Evolutionary conservation across 257 asterid genomes (phyloP), one percentile per base, ranked within the genome.

Genomic region (Lycium ferocissimum): DNA sequence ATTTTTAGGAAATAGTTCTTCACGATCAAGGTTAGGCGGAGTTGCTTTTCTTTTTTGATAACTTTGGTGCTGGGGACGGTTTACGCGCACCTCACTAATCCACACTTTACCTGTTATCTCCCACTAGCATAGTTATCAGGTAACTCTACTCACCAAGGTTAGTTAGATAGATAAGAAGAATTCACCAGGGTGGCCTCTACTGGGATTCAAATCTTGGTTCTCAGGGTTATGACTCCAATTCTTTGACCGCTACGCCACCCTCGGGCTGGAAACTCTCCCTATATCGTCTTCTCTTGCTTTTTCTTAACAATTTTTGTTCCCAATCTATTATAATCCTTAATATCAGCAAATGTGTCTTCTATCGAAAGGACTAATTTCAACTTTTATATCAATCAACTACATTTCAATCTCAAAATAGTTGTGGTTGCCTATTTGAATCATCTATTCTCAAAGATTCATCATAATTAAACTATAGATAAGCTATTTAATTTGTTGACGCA

Each of bases 261-360:
- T 26, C 33, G 33, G 33, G 33, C 33, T 26, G 33, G 33, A 26
- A 26, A 15, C 9, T 6, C 63, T 58, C 63, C 6, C 22, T 58
- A 14, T 69, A 38, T 38, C 13, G 38, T 69, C 14, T 15, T 37
- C 53, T 1, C 4, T 7, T 0, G 2, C 6, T 67, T 67, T 35
- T 6, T 35, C 75, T 35, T 0, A 9, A 12, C 75, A 69, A 69
- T 15, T 69, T 69, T 37, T 69, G 76, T 69, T 37, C 7, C 51
- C 76, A 37, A 69, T 69, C 76, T 69, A 69, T 69, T 69, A 3
- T 69, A 69, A 69, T 37, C 76, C 51, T 37, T 69, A 37, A 51
- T 69, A 7, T 37, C 51, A 37, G 26, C 76, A 37, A 69, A 37
- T 37, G 13, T 69, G 22, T 69, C 22, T 58, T 1, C 22, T 7